Percentiles rank a stretch among this genome's conserved stretches.
Evolutionary conservation across 768 basidiomycete genomes (phyloP).

Genomic region (Tulasnella sp.): DNA sequence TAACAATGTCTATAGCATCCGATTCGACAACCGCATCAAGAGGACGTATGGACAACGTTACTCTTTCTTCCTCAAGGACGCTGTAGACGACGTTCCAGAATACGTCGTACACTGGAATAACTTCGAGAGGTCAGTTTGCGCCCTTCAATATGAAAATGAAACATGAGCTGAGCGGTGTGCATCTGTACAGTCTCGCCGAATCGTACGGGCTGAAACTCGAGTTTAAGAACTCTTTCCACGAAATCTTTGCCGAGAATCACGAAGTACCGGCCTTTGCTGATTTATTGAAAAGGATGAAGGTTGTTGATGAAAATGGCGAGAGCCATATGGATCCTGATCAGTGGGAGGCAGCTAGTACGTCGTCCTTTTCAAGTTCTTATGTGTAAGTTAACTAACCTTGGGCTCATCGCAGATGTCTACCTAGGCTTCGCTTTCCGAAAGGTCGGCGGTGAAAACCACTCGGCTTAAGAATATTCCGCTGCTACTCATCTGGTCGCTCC

Average conservation of each 20-base stretch:
- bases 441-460: not conserved
- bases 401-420: slow-evolving; percentile 66
- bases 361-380: not conserved
- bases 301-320: slow-evolving; percentile 78
- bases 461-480: not conserved
- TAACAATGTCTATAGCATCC: slow-evolving; percentile 84
- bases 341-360: slow-evolving; percentile 98
- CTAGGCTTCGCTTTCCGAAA: slow-evolving; percentile 89
- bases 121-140: slow-evolving; percentile 66
- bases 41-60: slow-evolving; percentile 85
- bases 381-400: slow-evolving; percentile 14
- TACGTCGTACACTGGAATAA: slow-evolving; percentile 95
- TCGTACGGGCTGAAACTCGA: slow-evolving; percentile 70
- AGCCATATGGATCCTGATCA: slow-evolving; percentile 92
- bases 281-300: slow-evolving; percentile 87
- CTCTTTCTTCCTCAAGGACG: slow-evolving; percentile 88
- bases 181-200: slow-evolving; percentile 62
- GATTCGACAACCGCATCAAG: slow-evolving; percentile 68
- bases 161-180: not conserved
- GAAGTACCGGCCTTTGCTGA: slow-evolving; percentile 74
- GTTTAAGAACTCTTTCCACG: slow-evolving; percentile 88
- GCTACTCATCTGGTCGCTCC: not conserved
- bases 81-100: slow-evolving; percentile 96
- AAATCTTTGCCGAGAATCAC: slow-evolving; percentile 78
- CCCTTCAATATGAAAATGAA: not conserved